phyloP scores from a whole-genome alignment of 352 stramenopile genomes.

The Globisporangium echinulatum region DNA sequence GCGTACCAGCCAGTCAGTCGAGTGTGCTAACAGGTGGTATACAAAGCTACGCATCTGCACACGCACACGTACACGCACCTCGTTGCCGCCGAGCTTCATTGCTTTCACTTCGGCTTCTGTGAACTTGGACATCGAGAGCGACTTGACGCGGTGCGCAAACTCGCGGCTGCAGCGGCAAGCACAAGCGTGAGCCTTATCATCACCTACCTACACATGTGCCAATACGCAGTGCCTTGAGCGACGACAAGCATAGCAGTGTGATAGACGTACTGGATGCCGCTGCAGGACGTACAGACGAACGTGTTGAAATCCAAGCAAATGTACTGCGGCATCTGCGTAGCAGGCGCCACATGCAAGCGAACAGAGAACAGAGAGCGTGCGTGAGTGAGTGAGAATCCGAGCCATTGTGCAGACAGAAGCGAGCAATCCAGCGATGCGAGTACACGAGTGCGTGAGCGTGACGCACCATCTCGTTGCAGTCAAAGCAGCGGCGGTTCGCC shows the following conservation, averaged over 20 bases:
- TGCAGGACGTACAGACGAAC: constrained; percentile 92
- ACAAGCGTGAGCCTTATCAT: neutral
- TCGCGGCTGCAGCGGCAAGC: constrained; percentile 50
- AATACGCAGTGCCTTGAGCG: neutral
- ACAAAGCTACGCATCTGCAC: too few relatives aligned
- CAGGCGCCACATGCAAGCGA: neutral
- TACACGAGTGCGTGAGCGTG: neutral
- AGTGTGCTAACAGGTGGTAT: too few relatives aligned
- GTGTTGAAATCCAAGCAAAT: constrained; percentile 91
- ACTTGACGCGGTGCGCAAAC: constrained; percentile 92
- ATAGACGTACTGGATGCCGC: constrained; percentile 85
- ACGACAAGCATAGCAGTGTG: neutral
- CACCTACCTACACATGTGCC: neutral
- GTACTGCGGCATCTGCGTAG: constrained; percentile 86
- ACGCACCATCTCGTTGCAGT: constrained; percentile 87
- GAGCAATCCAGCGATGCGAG: too few relatives aligned
- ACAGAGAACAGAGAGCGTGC: neutral
- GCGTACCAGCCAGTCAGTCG: neutral
- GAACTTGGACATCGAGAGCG: constrained; percentile 92
- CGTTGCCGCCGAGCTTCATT: constrained; percentile 86
- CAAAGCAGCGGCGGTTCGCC: constrained; percentile 81
- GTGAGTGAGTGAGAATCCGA: neutral
- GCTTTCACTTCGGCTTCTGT: constrained; percentile 88
- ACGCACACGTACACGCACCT: constrained; percentile 28
- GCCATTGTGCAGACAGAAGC: too few relatives aligned